Percentiles rank a stretch among this genome's conserved stretches.
phyloP scores from a whole-genome alignment of 768 basidiomycete genomes.

The Melanogaster broomeanus region DNA sequence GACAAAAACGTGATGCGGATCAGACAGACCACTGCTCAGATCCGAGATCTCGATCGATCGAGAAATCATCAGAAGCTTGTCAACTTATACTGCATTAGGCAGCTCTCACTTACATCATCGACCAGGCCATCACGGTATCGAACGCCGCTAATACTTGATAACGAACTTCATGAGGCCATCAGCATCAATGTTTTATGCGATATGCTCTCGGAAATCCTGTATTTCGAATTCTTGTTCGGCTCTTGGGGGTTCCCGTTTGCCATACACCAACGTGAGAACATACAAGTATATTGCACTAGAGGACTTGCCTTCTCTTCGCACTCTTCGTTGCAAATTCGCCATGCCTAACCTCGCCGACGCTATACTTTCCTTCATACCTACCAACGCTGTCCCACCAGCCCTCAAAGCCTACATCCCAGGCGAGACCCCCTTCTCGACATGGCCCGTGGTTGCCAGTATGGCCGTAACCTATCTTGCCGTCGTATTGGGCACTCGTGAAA shows the following conservation, averaged over 20 bases:
- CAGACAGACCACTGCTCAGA: no score
- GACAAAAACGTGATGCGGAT: no score
- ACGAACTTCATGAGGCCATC: no score
- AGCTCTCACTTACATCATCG: no score
- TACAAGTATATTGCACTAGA: constrained; percentile 11
- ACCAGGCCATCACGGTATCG: no score
- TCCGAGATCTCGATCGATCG: no score
- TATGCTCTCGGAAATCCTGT: neutral
- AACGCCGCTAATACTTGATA: no score
- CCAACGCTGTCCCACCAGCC: constrained; percentile 55
- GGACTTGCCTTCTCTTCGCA: neutral
- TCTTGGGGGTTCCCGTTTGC: no score
- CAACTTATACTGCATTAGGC: no score
- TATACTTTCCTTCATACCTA: constrained; percentile 53
- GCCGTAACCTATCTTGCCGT: constrained; percentile 78
- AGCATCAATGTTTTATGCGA: neutral
- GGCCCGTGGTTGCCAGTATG: constrained; percentile 62
- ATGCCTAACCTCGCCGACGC: constrained; percentile 76
- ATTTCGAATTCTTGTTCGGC: no score
- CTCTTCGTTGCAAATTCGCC: constrained; percentile 11
- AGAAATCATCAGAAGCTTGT: no score
- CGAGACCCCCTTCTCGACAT: constrained; percentile 78
- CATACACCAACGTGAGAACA: neutral
- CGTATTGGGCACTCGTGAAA: constrained; percentile 79
- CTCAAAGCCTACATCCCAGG: constrained; percentile 69